Percentiles rank a stretch among this genome's conserved stretches.
phyloP scores from a whole-genome alignment of 2,329 filamentous ascomycete genomes.

The Pseudogymnoascus sp. region DNA sequence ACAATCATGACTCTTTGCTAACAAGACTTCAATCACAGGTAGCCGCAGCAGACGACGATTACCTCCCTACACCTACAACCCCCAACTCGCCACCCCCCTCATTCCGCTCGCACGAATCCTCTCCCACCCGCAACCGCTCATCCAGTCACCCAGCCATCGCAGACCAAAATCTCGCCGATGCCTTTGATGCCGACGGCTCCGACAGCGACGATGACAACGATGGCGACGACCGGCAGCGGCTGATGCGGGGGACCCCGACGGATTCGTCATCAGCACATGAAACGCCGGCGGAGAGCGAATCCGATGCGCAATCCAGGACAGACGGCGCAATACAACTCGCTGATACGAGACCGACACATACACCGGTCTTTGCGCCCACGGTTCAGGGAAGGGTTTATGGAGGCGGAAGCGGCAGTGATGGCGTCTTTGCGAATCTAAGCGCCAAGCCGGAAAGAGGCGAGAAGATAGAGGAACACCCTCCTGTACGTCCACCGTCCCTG shows the following conservation, averaged over 20 bases:
- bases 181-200: constrained; percentile 78
- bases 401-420: constrained; percentile 74
- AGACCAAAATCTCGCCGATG: constrained; percentile 79
- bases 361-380: constrained; percentile 22
- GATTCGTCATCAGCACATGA: constrained; percentile 28
- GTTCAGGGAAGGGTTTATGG: constrained; percentile 51
- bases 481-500: constrained; percentile 52
- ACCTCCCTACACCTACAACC: constrained; percentile 26
- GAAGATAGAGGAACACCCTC: constrained; percentile 80
- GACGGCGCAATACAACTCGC: constrained; percentile 9
- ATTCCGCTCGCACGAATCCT: constrained; percentile 78
- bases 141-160: constrained; percentile 40
- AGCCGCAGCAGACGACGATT: constrained; percentile 51
- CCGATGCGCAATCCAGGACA: constrained; percentile 11
- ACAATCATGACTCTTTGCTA: constrained; percentile 15
- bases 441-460: constrained; percentile 80
- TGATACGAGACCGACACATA: constrained; percentile 22
- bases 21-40: constrained; percentile 36
- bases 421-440: constrained; percentile 90
- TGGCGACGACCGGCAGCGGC: constrained; percentile 72
- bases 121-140: constrained; percentile 43
- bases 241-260: constrained; percentile 59
- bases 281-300: constrained; percentile 22
- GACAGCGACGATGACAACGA: constrained; percentile 65
- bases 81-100: constrained; percentile 67